Evolutionary conservation across 2,329 filamentous ascomycete genomes (phyloP).

Genomic region (Phyllosticta ampelicida): DNA sequence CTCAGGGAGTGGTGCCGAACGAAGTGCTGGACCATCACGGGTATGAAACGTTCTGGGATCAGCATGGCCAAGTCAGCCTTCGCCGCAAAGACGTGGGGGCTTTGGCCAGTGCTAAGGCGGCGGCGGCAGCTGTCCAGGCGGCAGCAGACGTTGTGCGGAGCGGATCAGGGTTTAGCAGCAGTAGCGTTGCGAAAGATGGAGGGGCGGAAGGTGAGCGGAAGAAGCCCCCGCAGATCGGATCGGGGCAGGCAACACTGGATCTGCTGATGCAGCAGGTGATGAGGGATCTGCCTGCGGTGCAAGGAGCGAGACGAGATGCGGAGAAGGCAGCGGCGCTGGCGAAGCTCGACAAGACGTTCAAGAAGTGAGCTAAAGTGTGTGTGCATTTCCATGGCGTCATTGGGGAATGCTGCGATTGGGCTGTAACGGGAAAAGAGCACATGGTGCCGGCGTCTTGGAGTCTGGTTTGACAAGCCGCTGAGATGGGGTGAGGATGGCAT

Average conservation of each 20-base stretch:
- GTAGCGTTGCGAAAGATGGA: constrained; percentile 2
- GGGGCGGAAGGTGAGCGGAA: constrained; percentile 9
- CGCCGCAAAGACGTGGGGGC: constrained; percentile 27
- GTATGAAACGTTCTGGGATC: constrained; percentile 41
- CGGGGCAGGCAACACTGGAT: constrained; percentile 31
- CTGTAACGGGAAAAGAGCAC: not conserved
- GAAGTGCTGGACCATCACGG: constrained; percentile 40
- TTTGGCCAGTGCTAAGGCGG: constrained; percentile 12
- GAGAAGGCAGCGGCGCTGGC: constrained; percentile 36
- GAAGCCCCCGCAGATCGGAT: constrained; percentile 13
- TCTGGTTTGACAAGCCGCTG: not conserved
- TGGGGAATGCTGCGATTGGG: not conserved
- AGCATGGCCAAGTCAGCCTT: constrained; percentile 38
- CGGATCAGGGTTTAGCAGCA: not conserved
- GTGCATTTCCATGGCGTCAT: not conserved
- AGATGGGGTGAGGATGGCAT: not conserved
- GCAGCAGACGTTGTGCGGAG: constrained; percentile 17
- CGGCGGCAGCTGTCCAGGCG: constrained; percentile 16
- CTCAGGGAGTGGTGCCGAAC: constrained; percentile 29
- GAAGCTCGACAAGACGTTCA: constrained; percentile 33
- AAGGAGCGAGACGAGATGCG: constrained; percentile 28
- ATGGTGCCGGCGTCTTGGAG: not conserved
- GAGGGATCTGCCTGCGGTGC: constrained; percentile 32
- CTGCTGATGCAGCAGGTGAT: constrained; percentile 37
- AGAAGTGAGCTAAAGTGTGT: constrained; percentile 5